Base-by-base conservation (phyloP, 2,329 filamentous ascomycete genomes). In the Diaporthe sp. region DNA sequence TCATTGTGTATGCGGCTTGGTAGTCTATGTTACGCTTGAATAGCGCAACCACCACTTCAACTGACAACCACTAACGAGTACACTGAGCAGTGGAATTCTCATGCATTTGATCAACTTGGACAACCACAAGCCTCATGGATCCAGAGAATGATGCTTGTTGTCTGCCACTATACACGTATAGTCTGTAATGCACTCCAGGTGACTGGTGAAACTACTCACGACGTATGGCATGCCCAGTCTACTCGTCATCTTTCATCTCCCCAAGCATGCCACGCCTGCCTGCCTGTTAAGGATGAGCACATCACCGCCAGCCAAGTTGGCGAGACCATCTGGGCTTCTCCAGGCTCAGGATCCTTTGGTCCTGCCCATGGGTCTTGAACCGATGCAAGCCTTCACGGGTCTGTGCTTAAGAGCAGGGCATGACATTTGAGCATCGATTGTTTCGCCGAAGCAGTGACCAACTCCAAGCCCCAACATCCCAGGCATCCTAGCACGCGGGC, bases 291-390 rank as follows among this genome's bases (percentile, higher is more conserved):
- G 46, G 65, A 25, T 13, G 31, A 68, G 49, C 65, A 68, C 46
- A 53, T 68, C 65, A 68, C 46, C 34, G 46, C 65, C 46, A 55
- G 65, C 44, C 62, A 68, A 68, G 62, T 51, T 68, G 62, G 65
- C 65, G 46, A 53, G 34, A 68, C 46, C 46, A 53, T 46, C 31
- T 68, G 34, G 46, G 15, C 65, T 15, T 42, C 22, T 37, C 62
- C 44, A 39, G 62, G 62, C 62, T n/a, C 19, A 51, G 22, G 13
- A 39, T 37, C 44, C 31, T 68, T 68, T 53, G 31, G 12, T 9
- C 42, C 15, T 46, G 31, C 13, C 22, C 44, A 28, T 5, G 37
- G 10, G 4, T 37, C 31, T 68, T 68, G 62, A 51, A 68, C 62
- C 62, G 44, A 68, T 31, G 62, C 19, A 68, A 68, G 62, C 62